phyloP scores from a whole-genome alignment of 495 filamentous ascomycete genomes.

The Penicillium lividum region DNA sequence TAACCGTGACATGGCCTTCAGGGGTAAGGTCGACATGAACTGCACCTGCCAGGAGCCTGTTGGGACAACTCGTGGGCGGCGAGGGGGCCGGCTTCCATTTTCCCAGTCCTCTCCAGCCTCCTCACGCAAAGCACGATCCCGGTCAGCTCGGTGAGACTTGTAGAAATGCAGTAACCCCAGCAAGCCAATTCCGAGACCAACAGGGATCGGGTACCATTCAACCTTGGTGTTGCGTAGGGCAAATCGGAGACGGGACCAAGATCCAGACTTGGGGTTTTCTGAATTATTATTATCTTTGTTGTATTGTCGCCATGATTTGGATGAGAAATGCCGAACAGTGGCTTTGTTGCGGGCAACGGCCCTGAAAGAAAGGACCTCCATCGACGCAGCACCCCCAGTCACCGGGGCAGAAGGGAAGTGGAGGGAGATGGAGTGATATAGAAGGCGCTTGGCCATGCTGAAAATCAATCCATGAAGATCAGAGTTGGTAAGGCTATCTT shows the following conservation, averaged over 20 bases:
- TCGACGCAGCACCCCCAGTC: conserved; percentile 31
- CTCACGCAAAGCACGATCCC: conserved; percentile 44
- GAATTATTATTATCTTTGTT: conserved; percentile 39
- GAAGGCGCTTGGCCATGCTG: conserved; percentile 46
- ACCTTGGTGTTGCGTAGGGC: conserved; percentile 74
- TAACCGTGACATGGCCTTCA: conserved; percentile 89
- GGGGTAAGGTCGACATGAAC: conserved; percentile 90
- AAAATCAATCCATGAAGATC: conserved; percentile 31
- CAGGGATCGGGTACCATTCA: conserved; percentile 94
- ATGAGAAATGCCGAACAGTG: conserved; percentile 45
- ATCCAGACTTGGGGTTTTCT: conserved; percentile 56
- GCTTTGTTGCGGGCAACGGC: conserved; percentile 38
- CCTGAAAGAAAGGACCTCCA: conserved; percentile 45
- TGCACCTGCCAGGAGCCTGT: conserved; percentile 96
- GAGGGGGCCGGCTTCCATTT: conserved; percentile 58
- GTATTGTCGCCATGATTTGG: conserved; percentile 40
- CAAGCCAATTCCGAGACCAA: conserved; percentile 84
- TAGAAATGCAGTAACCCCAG: conserved; percentile 85
- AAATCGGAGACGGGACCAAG: conserved; percentile 60
- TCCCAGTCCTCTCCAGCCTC: conserved; percentile 51
- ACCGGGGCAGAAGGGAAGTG: conserved; percentile 33
- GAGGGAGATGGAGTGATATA: conserved; percentile 28
- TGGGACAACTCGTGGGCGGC: conserved; percentile 67
- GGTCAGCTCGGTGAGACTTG: conserved; percentile 62
- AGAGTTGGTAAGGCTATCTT: not conserved